Evolutionary conservation across 2,329 filamentous ascomycete species (phyloP).

Genomic region (Sclerotinia minor): DNA sequence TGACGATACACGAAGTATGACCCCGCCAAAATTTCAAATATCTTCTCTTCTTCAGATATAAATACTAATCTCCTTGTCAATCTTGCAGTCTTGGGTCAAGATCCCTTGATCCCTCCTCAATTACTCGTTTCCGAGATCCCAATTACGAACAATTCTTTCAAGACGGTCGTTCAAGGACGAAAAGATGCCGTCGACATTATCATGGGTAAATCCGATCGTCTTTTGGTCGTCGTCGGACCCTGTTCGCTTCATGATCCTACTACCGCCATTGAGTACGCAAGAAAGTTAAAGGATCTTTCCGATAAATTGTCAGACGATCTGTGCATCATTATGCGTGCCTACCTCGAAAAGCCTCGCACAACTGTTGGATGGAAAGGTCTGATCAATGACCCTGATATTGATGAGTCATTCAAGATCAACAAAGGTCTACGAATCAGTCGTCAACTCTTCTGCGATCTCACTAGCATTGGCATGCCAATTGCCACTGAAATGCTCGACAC

Average conservation of each 20-base stretch:
- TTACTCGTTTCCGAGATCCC: conserved; percentile 86
- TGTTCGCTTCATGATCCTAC: conserved; percentile 96
- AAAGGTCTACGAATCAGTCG: conserved; percentile 92
- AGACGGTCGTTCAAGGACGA: conserved; percentile 71
- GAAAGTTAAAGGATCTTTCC: conserved; percentile 72
- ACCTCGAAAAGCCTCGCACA: conserved; percentile 97
- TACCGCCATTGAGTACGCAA: conserved; percentile 84
- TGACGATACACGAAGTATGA: conserved; percentile 55
- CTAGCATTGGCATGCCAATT: conserved; percentile 84
- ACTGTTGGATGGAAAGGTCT: conserved; percentile 99
- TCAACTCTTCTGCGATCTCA: conserved; percentile 91
- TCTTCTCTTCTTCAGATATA: conserved; percentile 13
- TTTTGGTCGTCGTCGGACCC: conserved; percentile 91
- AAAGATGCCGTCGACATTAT: conserved; percentile 52
- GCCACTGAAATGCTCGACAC: conserved; percentile 98
- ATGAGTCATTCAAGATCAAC: conserved; percentile 98
- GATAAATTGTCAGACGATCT: conserved; percentile 81
- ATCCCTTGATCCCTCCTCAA: conserved; percentile 86
- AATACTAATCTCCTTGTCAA: conserved; percentile 29
- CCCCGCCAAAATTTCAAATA: conserved; percentile 27
- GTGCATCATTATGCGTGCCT: conserved; percentile 94
- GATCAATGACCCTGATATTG: conserved; percentile 98
- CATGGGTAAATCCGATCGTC: conserved; percentile 61
- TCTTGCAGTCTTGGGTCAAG: conserved; percentile 79
- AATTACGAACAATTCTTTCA: conserved; percentile 59